Base-by-base conservation (phyloP, 352 stramenopile species). In the Thalassiosira hispida region DNA sequence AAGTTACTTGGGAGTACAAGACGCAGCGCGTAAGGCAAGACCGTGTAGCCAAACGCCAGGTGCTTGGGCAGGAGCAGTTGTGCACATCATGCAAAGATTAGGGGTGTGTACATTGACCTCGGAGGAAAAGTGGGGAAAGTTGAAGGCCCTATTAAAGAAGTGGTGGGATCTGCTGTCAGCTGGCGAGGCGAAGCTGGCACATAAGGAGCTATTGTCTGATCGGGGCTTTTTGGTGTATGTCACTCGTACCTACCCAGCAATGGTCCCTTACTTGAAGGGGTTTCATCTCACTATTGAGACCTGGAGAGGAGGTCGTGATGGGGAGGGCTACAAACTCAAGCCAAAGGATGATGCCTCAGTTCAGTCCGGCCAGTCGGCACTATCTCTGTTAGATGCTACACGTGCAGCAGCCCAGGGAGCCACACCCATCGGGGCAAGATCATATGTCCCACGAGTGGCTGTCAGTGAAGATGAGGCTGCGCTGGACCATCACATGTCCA, bases 191-290 rank as follows among this genome's bases (percentile, higher is more conserved):
- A 6, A 62, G 20, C 55, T 86, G 16, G 42, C 74, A 12, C 64
- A 75, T 8, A 78, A 83, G 35, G 31, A 73, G 12, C 22, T 86
- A 1, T 33, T 78, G 6, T 62, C 65, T 9, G 63, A 84, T 35
- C 0, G 78, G 23, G 85, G 85, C 0, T 91, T 89, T 42, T 23
- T 91, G 6, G 68, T 87, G 1, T 86, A 91, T 47, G 70, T 91
- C 1, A 67, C 59, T 1, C 52, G 55, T 0, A 84, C 81, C 0
- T 89, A 89, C 35, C 70, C 62, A n/a, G 51, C 27, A 0, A 75
- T 88, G 51, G 59, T 76, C 0, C 82, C 85, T 11, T 90, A 90
- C 52, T 25, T 91, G 0, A 88, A 89, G 51, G 85, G 85, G n/a
- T 77, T 90, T 31, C 76, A 88, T 51, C 20, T 90, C 0, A 85